Conservation (phyloP, 257 asterid species). For the Cruciata laevipes region DNA sequence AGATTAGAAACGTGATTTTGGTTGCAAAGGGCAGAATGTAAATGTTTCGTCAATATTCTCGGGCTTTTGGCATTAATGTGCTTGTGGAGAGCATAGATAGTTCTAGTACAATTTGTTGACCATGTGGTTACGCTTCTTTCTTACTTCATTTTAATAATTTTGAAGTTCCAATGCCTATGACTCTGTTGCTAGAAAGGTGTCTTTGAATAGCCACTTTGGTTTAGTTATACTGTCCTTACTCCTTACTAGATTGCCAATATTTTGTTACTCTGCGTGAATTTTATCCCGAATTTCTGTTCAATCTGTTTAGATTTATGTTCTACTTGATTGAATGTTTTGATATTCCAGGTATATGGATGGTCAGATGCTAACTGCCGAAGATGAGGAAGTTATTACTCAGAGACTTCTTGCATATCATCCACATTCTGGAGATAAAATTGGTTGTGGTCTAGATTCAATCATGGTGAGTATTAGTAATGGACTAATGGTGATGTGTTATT, state of each 20-base stretch:
- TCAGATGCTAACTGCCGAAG: constrained; percentile 65
- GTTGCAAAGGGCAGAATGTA: background rate
- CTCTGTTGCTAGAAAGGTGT: background rate
- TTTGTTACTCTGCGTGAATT: background rate
- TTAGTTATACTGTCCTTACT: background rate
- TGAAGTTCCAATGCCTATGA: background rate
- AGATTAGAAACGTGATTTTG: constrained; percentile 1
- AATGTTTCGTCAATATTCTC: background rate
- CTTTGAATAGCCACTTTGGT: background rate
- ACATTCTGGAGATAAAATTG: constrained; percentile 74
- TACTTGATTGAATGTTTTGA: constrained; percentile 8
- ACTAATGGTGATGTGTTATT: constrained; percentile 4
- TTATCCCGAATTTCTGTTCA: background rate
- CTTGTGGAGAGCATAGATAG: background rate
- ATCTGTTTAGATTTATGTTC: background rate
- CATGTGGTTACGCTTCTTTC: background rate
- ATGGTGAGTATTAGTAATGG: constrained; percentile 63
- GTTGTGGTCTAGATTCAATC: constrained; percentile 87
- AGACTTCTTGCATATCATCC: constrained; percentile 91
- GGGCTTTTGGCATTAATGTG: too few relatives aligned
- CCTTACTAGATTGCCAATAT: background rate
- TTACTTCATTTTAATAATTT: background rate
- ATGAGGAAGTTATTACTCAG: constrained; percentile 57
- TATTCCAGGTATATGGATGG: constrained; percentile 76
- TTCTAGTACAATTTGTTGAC: background rate